phyloP scores from a whole-genome alignment of 306 rosid species.

The Astragalus glycyphyllos region DNA sequence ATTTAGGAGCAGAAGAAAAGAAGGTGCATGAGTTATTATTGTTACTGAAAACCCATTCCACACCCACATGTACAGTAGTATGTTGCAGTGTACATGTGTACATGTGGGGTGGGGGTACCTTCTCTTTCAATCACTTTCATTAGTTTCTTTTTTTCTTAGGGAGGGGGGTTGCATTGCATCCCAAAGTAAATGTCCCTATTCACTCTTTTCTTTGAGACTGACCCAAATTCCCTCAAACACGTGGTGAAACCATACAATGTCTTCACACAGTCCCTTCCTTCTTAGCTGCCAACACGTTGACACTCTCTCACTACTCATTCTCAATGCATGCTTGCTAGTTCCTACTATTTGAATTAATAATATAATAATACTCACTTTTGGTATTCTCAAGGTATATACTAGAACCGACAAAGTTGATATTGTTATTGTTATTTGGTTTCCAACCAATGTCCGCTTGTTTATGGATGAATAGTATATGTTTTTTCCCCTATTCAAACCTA shows the following conservation, averaged over 20 bases:
- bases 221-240: not conserved
- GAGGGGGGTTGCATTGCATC: not conserved
- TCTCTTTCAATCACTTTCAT: slow-evolving; percentile 30
- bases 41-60: slow-evolving; percentile 16
- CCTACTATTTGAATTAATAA: no score
- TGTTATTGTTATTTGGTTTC: no score
- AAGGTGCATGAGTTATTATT: slow-evolving; percentile 26
- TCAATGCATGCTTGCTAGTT: no score
- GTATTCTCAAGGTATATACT: no score
- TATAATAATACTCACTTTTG: no score
- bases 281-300: not conserved
- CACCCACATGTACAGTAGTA: not conserved
- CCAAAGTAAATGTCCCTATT: not conserved
- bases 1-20: slow-evolving; percentile 31
- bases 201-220: not conserved
- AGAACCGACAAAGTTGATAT: no score
- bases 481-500: no score
- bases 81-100: not conserved
- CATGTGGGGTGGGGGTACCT: slow-evolving; percentile 23
- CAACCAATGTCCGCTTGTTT: no score
- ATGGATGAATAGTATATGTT: no score
- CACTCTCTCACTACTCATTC: not conserved
- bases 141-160: no score
- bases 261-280: slow-evolving; percentile 6
- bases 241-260: not conserved